Evolutionary conservation across 31 red algal genomes (phyloP).

Genomic region (Asparagopsis taxiformis): DNA sequence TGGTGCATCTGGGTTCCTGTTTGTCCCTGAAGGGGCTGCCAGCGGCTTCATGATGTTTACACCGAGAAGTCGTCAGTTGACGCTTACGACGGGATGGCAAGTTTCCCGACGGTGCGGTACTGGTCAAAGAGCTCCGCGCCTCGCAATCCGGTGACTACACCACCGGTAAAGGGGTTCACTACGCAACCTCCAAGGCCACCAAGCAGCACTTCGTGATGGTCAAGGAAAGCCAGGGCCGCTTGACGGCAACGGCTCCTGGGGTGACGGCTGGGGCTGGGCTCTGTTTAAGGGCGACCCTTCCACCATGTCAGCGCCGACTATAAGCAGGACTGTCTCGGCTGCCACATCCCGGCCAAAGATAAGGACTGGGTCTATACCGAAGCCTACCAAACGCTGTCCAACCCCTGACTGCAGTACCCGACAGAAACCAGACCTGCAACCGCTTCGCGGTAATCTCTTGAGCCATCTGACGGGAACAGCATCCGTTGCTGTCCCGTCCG

Average conservation of each 20-base stretch:
- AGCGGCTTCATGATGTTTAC: background rate
- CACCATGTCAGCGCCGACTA: background rate
- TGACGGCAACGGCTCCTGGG: background rate
- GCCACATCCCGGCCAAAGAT: background rate
- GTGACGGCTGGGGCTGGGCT: background rate
- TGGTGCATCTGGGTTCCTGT: background rate
- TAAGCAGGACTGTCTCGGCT: background rate
- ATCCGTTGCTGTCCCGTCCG: too few relatives aligned
- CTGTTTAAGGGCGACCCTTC: background rate
- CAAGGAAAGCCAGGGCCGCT: background rate
- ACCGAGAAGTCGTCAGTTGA: background rate
- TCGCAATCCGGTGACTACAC: background rate
- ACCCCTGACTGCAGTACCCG: too few relatives aligned
- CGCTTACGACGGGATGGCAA: background rate
- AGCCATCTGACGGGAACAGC: too few relatives aligned
- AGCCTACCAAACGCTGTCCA: background rate
- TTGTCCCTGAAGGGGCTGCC: background rate
- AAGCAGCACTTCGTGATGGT: background rate
- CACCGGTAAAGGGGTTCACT: background rate
- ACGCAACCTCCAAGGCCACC: background rate
- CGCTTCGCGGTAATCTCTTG: too few relatives aligned
- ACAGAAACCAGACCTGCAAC: too few relatives aligned
- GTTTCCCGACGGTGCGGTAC: background rate
- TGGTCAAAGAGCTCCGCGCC: background rate
- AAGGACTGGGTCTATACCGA: background rate